phyloP scores from a whole-genome alignment of 129 eudicot genomes.

The Centaurea solstitialis region DNA sequence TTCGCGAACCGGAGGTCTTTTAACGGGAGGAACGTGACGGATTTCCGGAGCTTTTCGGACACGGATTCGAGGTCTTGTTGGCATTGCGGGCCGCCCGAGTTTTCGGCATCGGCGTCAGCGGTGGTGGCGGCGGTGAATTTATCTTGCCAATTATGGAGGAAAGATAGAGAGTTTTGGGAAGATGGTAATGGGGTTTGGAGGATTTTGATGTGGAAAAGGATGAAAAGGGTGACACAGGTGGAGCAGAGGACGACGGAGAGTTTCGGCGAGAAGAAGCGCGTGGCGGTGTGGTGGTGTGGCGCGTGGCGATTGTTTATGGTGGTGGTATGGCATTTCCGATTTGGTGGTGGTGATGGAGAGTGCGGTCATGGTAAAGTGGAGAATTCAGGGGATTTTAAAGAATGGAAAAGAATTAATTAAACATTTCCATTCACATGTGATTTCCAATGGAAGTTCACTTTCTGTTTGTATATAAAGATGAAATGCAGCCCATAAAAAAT shows the following conservation, averaged over 20 bases:
- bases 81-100: slow-evolving; percentile 1
- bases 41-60: slow-evolving; percentile 45
- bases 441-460: slow-evolving; percentile 4
- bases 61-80: slow-evolving; percentile 23
- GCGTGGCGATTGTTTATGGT: slow-evolving; percentile 33
- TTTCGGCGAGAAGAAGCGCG: slow-evolving; percentile 46
- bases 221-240: slow-evolving; percentile 42
- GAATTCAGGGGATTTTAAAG: neutral
- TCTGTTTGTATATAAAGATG: neutral
- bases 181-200: slow-evolving; percentile 46
- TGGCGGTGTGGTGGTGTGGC: slow-evolving; percentile 9
- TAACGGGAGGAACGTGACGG: slow-evolving; percentile 82
- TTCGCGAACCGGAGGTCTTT: slow-evolving; percentile 74
- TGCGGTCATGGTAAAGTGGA: slow-evolving; percentile 21
- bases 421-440: neutral
- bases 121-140: slow-evolving; percentile 7
- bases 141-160: slow-evolving; percentile 42
- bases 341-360: slow-evolving; percentile 15
- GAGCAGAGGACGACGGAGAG: slow-evolving; percentile 51
- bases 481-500: neutral
- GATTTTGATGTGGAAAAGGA: slow-evolving; percentile 64
- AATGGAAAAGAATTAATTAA: slow-evolving; percentile 13
- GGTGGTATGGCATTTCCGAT: slow-evolving; percentile 24
- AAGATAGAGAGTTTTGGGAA: slow-evolving; percentile 32
- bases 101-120: neutral